Evolutionary conservation across 2,329 filamentous ascomycete species (phyloP).

Genomic region (Alternaria ventricosa): DNA sequence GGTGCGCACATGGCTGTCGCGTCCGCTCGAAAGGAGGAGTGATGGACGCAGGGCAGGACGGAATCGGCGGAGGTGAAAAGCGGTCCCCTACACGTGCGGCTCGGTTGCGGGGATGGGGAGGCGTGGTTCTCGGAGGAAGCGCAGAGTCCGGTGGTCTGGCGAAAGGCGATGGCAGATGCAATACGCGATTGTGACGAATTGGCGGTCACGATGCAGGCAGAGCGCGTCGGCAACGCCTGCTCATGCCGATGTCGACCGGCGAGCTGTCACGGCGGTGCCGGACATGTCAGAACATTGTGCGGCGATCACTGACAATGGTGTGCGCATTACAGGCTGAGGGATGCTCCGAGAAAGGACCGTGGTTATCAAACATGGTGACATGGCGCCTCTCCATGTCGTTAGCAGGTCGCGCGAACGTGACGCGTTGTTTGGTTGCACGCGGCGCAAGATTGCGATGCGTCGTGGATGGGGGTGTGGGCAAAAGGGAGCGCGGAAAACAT

Average conservation of each 20-base stretch:
- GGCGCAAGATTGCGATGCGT: constrained; percentile 1
- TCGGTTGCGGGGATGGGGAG: neutral
- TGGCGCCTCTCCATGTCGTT: neutral
- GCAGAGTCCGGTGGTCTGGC: constrained; percentile 2
- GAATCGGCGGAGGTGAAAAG: neutral
- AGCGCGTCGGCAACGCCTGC: neutral
- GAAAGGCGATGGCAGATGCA: neutral
- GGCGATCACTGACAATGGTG: neutral
- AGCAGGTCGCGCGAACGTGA: constrained; percentile 15
- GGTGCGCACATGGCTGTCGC: neutral
- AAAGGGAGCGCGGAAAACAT: neutral
- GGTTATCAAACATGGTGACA: neutral
- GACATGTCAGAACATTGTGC: constrained; percentile 4
- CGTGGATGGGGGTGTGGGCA: neutral
- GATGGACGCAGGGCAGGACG: neutral
- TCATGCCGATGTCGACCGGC: constrained; percentile 24
- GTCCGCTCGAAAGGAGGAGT: neutral
- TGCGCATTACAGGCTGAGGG: constrained; percentile 1
- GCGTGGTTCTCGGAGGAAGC: neutral
- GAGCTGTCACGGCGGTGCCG: neutral
- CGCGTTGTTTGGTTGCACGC: neutral
- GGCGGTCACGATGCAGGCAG: constrained; percentile 1
- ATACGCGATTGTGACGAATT: neutral
- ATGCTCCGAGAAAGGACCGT: constrained; percentile 14
- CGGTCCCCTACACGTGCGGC: neutral